phyloP scores from a whole-genome alignment of 2,329 filamentous ascomycete species.

The Aschersonia sp. region DNA sequence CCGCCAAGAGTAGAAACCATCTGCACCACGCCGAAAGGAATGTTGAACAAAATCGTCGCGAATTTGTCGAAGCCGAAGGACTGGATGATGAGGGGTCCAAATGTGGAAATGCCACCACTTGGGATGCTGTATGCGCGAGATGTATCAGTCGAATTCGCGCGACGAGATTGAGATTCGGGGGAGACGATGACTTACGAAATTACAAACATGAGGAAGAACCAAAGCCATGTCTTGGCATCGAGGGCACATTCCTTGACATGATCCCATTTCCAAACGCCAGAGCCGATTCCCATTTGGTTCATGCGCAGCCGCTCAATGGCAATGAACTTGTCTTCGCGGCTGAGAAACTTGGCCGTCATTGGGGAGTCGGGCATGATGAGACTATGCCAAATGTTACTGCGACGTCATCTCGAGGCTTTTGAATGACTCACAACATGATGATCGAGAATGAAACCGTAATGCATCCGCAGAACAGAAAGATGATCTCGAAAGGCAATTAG shows the following conservation, averaged over 20 bases:
- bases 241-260: slow-evolving; percentile 22
- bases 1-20: slow-evolving; percentile 43
- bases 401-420: background rate
- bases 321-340: slow-evolving; percentile 38
- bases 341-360: slow-evolving; percentile 41
- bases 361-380: slow-evolving; percentile 50
- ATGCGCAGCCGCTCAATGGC: slow-evolving; percentile 40
- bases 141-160: background rate
- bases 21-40: slow-evolving; percentile 45
- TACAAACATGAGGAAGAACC: slow-evolving; percentile 29
- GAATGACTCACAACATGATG: slow-evolving; percentile 27
- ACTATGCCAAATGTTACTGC: background rate
- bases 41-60: slow-evolving; percentile 43
- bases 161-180: too few relatives aligned
- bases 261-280: slow-evolving; percentile 23
- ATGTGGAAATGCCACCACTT: slow-evolving; percentile 42
- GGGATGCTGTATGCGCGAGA: slow-evolving; percentile 16
- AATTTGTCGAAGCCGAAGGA: slow-evolving; percentile 42
- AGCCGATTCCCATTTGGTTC: slow-evolving; percentile 30
- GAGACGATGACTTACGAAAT: slow-evolving; percentile 27
- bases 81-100: slow-evolving; percentile 42
- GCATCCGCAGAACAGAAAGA: slow-evolving; percentile 19
- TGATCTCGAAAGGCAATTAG: slow-evolving; percentile 8
- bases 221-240: slow-evolving; percentile 28
- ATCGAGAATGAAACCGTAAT: slow-evolving; percentile 29